Evolutionary conservation across 2,329 filamentous ascomycete genomes (phyloP), one percentile per base, ranked within the genome.

Genomic region (Dactylellina haptotyla): DNA sequence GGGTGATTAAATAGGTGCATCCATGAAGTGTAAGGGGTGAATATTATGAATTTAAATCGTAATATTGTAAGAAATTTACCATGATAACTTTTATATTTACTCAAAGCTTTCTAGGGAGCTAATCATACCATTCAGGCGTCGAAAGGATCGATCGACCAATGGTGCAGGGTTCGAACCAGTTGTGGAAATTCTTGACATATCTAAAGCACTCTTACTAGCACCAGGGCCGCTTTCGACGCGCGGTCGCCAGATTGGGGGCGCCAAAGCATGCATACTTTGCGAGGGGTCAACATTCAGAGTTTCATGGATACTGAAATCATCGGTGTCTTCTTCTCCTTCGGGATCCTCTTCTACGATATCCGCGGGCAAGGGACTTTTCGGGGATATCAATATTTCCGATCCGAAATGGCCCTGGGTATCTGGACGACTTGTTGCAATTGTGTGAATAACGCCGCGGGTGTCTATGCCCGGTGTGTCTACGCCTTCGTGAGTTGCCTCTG

Each of bases 391-490:
- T 18, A 57, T 18, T n/a, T 56, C 61, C 4, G 50, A 46, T 3
- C 50, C 50, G 14, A 65, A 56, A 48, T 65, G 41, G n/a, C 23
- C 48, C 4, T 64, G 59, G 1, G 61, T 56, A 32, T 57, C 61
- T 30, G 48, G 37, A 14, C 28, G 18, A 20, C 50, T 65, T 10
- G 16, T 64, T 4, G 61, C 41, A 20, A 56, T 18, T 4, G 26
- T 39, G 14, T 57, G 43, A 4, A 53, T 3, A 3, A 30, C 8
- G 30, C 14, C 50, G 1, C 41, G 50, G 6, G 61, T 54, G 45
- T 54, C 58, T 3, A 65, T 3, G 6, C 50, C 61, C 3, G 61
- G 39, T 23, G 50, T 56, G 1, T 45, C 37, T 25, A 57, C 45
- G n/a, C 50, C 61, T 9, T 32, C 37, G 8, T 54, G 50, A 1